Conservation (phyloP, 345 rosid species). For the Salix purpurea region DNA sequence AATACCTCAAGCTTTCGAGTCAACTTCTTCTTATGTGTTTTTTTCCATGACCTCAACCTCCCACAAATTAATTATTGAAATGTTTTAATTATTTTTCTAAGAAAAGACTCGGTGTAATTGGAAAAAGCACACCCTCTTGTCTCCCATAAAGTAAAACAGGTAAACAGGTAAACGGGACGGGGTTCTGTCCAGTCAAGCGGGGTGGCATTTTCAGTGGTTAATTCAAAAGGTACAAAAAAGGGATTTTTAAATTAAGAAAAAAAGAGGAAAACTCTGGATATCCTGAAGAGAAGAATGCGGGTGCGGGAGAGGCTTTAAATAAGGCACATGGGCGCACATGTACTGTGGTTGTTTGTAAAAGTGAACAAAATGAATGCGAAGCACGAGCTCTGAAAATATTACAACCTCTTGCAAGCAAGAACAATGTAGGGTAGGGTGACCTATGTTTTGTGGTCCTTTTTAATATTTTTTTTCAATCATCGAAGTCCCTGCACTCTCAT, state of each 20-base stretch:
- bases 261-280: background rate
- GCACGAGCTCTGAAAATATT: constrained; percentile 22
- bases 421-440: background rate
- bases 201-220: background rate
- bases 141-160: background rate
- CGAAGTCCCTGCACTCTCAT: background rate
- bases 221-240: background rate
- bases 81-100: too few species aligned
- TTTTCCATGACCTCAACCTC: background rate
- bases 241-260: too few species aligned
- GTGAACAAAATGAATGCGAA: constrained; percentile 31
- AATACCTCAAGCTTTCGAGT: too few species aligned
- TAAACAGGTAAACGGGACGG: background rate
- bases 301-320: constrained; percentile 6
- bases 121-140: background rate
- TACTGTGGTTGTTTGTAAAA: constrained; percentile 15
- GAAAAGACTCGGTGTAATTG: background rate
- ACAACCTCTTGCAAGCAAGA: background rate
- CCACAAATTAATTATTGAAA: background rate
- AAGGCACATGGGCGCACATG: constrained; percentile 47
- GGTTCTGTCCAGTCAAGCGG: background rate
- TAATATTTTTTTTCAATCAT: background rate
- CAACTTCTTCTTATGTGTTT: background rate
- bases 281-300: background rate
- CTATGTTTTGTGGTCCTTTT: background rate